These are phyloP conservation scores for Pichia sporocuriosa DNA, from an alignment of 805 yeast species.

Conservation along the genomic window DNA sequence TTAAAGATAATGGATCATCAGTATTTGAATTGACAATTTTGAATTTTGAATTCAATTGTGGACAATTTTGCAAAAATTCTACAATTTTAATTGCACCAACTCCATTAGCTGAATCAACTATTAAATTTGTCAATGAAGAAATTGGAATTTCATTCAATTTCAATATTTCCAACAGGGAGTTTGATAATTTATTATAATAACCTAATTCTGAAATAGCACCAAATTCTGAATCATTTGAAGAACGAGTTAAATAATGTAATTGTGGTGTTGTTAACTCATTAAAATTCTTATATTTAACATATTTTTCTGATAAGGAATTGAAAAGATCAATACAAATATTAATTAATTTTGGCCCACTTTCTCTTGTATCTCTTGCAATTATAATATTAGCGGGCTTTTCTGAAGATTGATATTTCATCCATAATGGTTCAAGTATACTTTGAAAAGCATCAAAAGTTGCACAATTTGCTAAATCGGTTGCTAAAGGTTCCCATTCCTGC, in stretches of 20 bases:
- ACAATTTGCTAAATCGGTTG: conserved; percentile 76
- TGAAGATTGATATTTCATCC: conserved; percentile 39
- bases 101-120: conserved; percentile 94
- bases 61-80: conserved; percentile 26
- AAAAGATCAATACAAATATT: conserved; percentile 37
- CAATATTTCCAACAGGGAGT: conserved; percentile 43
- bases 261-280: conserved; percentile 90
- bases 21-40: conserved; percentile 48
- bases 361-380: conserved; percentile 85
- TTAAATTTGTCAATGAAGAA: conserved; percentile 31
- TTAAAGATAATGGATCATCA: conserved; percentile 50
- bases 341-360: conserved; percentile 64
- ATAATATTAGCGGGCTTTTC: conserved; percentile 39
- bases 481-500: conserved; percentile 75
- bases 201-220: conserved; percentile 62
- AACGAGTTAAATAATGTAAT: conserved; percentile 77
- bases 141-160: conserved; percentile 21
- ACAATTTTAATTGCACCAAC: conserved; percentile 77
- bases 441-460: conserved; percentile 39
- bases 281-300: conserved; percentile 41
- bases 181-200: conserved; percentile 58
- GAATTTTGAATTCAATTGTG: conserved; percentile 31
- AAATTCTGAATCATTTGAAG: conserved; percentile 55
- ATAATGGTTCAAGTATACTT: conserved; percentile 13
- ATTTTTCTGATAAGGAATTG: conserved; percentile 36